Conservation (phyloP, 2,329 filamentous ascomycete genomes). For the Aspergillus aculeatus region DNA sequence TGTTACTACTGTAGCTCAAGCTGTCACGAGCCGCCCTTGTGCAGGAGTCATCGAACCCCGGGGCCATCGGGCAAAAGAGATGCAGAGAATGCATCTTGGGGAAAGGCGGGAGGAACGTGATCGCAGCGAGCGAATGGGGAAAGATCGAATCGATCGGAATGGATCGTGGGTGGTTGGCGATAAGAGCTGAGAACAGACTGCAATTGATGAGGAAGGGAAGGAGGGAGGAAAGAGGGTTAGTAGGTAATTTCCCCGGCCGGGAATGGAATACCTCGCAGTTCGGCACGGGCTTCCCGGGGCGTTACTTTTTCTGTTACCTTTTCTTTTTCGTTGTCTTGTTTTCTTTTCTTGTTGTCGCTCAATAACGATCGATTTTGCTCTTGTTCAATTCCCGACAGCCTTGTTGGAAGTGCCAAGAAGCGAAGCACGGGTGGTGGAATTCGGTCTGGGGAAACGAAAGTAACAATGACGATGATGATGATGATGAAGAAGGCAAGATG, state of each 20-base stretch:
- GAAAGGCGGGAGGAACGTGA: neutral
- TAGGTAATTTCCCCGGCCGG: neutral
- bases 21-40: neutral
- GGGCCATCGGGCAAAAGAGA: neutral
- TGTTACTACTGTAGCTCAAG: neutral
- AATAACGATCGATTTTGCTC: neutral
- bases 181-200: neutral
- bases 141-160: neutral
- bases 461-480: neutral
- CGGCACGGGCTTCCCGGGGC: slow-evolving; percentile 7
- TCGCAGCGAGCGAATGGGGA: neutral
- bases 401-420: slow-evolving; percentile 2
- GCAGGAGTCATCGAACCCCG: neutral
- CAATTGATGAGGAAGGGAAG: neutral
- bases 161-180: neutral
- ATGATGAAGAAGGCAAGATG: neutral
- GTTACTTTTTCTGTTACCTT: neutral
- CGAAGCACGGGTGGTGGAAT: neutral
- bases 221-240: no score
- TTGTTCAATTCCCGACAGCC: neutral
- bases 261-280: neutral
- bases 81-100: neutral
- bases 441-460: slow-evolving; percentile 3
- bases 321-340: no score
- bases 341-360: no score